Evolutionary conservation across 2,329 filamentous ascomycete genomes (phyloP), one percentile per base, ranked within the genome.

Genomic region (Scedosporium dehoogii): DNA sequence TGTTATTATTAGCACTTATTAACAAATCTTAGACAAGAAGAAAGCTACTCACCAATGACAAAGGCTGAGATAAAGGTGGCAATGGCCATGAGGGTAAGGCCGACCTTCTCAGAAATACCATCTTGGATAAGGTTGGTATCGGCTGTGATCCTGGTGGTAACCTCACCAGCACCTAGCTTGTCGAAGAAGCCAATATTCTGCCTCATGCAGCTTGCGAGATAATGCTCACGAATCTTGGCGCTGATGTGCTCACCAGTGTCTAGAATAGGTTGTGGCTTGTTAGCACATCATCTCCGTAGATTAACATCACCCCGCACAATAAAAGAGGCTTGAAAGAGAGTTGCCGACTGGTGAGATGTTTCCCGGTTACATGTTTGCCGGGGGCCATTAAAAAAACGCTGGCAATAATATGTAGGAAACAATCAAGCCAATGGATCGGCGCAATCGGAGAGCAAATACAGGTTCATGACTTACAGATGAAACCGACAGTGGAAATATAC

Each of bases 121-220:
- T 96, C 92, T 73, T 97, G 93, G 62, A 97, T 88, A 61, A 96
- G 79, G 70, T 96, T 97, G 55, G 91, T 96, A 73, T 97, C 93
- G 10, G 92, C 88, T 0, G 93, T 97, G 68, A 97, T 96, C 66
- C 92, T 87, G 1, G 92, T 96, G 0, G 92, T 96, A 64, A 97
- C 90, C 75, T 97, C 94, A 63, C 93, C 92, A 41, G 92, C 89
- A 60, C 92, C 93, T 14, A 96, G 82, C 70, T 94, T 94, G 74
- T 97, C 94, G 74, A 96, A 96, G 74, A 91, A 96, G 56, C 85
- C 92, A 72, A 96, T 93, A 72, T 96, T 96, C 72, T 96, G 92
- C 64, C 85, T 85, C 78, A 96, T 78, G 70, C 92, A 92, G 65
- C 89, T 91, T 68, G 87, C 83, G 6, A 99, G 83, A 69, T 97